Evolutionary conservation across 805 yeast species (phyloP).

Genomic region (Ascoidea asiatica): DNA sequence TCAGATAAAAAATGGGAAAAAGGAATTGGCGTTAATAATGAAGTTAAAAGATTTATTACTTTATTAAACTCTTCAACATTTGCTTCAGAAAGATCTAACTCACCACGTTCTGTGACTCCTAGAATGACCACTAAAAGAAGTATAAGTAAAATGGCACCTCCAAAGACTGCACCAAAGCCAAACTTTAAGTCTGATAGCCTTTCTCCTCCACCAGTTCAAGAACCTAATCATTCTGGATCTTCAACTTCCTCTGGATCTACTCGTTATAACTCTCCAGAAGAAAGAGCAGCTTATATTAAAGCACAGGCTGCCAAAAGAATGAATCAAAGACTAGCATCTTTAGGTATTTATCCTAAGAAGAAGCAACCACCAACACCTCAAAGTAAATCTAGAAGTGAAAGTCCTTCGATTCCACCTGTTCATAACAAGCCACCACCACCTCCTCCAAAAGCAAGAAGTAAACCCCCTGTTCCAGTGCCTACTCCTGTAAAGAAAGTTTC

Average conservation of each 20-base stretch:
- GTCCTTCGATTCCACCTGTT: slow-evolving; percentile 1
- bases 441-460: slow-evolving; percentile 5
- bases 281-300: slow-evolving; percentile 67
- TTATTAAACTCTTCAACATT: slow-evolving; percentile 32
- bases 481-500: slow-evolving; percentile 3
- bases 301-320: slow-evolving; percentile 72
- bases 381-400: slow-evolving; percentile 9
- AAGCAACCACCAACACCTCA: too few relatives aligned
- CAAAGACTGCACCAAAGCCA: slow-evolving; percentile 10
- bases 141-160: slow-evolving; percentile 5
- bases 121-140: slow-evolving; percentile 1
- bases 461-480: slow-evolving; percentile 9
- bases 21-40: slow-evolving; percentile 65
- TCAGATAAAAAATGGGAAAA: slow-evolving; percentile 67
- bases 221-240: too few relatives aligned
- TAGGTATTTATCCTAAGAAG: slow-evolving; percentile 51
- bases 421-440: slow-evolving; percentile 5
- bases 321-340: slow-evolving; percentile 73
- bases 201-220: slow-evolving; percentile 10
- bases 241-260: slow-evolving; percentile 15
- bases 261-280: slow-evolving; percentile 37
- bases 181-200: background rate
- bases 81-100: slow-evolving; percentile 9
- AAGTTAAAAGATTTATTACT: slow-evolving; percentile 48
- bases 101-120: slow-evolving; percentile 3